These are phyloP conservation scores for Lophium mytilinum DNA, from an alignment of 495 filamentous ascomycete genomes.

Conservation along the genomic window DNA sequence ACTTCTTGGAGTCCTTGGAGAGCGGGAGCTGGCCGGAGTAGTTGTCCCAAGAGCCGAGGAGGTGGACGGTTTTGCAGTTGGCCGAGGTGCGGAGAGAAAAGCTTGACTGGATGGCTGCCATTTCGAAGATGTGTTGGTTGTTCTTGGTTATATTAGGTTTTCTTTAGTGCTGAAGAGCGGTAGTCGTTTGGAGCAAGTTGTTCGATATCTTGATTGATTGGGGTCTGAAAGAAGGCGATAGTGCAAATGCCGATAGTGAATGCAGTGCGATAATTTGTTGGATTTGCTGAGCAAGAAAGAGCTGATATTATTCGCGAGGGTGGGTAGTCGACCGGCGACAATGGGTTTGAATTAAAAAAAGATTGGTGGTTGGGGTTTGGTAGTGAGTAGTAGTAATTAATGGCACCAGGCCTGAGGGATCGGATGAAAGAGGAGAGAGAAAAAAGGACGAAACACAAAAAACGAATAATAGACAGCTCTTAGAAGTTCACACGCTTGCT, in stretches of 20 bases:
- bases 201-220: not conserved
- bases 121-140: slow-evolving; percentile 19
- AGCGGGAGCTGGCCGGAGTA: slow-evolving; percentile 89
- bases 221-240: slow-evolving; percentile 14
- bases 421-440: slow-evolving; percentile 15
- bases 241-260: slow-evolving; percentile 10
- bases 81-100: slow-evolving; percentile 82
- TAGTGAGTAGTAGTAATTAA: slow-evolving; percentile 16
- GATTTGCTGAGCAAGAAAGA: slow-evolving; percentile 35
- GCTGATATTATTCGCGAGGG: slow-evolving; percentile 26
- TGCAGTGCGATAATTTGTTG: slow-evolving; percentile 6
- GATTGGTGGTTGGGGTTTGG: not conserved
- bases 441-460: slow-evolving; percentile 25
- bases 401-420: slow-evolving; percentile 25
- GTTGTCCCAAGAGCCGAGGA: slow-evolving; percentile 97
- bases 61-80: slow-evolving; percentile 95
- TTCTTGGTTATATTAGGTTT: not conserved
- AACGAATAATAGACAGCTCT: slow-evolving; percentile 34
- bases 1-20: slow-evolving; percentile 76
- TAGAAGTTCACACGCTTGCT: slow-evolving; percentile 36
- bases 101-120: slow-evolving; percentile 39
- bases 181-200: too few species aligned
- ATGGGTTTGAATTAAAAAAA: slow-evolving; percentile 19
- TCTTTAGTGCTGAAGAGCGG: not conserved
- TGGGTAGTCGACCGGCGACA: slow-evolving; percentile 34